A percentile compares a stretch with the other conserved stretches of the same genome.
phyloP scores from a whole-genome alignment of 176 grass and related monocot genomes.

The Juncus inflexus region DNA sequence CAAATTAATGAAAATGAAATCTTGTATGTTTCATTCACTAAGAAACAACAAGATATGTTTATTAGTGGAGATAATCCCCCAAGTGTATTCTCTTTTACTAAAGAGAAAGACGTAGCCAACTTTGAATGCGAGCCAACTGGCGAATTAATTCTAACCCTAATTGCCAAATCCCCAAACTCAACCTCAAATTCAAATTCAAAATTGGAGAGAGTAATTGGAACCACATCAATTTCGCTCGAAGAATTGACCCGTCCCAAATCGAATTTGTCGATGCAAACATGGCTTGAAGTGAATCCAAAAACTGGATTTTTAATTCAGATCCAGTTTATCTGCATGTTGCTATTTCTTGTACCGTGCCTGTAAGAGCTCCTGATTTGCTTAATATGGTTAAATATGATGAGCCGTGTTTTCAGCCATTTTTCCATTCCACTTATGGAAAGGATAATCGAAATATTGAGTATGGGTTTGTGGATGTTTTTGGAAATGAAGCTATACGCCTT shows the following conservation, averaged over 20 bases:
- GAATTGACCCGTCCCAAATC: slow-evolving; percentile 46
- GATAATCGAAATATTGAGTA: slow-evolving; percentile 28
- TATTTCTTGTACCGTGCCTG: slow-evolving; percentile 51
- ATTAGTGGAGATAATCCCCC: slow-evolving; percentile 51
- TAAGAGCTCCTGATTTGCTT: slow-evolving; percentile 30
- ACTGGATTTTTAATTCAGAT: slow-evolving; percentile 33
- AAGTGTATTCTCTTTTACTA: slow-evolving; percentile 40
- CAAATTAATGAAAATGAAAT: slow-evolving; percentile 39
- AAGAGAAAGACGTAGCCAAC: slow-evolving; percentile 37
- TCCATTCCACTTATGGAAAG: slow-evolving; percentile 39
- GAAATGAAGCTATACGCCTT: slow-evolving; percentile 49
- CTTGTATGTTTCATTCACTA: slow-evolving; percentile 51
- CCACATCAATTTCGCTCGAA: slow-evolving; percentile 61
- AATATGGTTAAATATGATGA: slow-evolving; percentile 44
- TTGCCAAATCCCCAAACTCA: slow-evolving; percentile 28
- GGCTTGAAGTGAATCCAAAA: slow-evolving; percentile 57
- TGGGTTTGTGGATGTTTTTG: slow-evolving; percentile 51
- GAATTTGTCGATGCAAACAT: slow-evolving; percentile 55
- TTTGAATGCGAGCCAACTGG: slow-evolving; percentile 68
- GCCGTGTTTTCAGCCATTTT: slow-evolving; percentile 37
- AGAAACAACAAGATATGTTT: slow-evolving; percentile 57
- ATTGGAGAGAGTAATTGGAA: slow-evolving; percentile 46
- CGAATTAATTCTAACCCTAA: slow-evolving; percentile 48
- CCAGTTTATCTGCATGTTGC: slow-evolving; percentile 50
- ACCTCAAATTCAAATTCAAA: slow-evolving; percentile 7